Conservation (phyloP, 2,329 filamentous ascomycete species). For the Biscogniauxia marginata region DNA sequence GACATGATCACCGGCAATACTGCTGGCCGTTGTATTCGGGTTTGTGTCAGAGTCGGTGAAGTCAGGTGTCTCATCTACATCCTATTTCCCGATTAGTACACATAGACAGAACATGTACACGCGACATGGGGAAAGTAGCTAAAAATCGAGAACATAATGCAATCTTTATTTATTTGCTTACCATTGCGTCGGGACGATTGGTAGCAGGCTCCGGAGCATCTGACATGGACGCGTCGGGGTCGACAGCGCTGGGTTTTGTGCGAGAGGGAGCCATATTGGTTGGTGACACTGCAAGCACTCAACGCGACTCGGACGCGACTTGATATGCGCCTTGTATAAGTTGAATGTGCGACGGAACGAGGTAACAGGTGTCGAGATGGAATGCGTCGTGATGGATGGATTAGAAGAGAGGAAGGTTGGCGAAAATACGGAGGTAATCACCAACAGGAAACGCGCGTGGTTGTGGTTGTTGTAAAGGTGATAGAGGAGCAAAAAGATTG, state of each 20-base stretch:
- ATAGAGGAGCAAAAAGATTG: slow-evolving; percentile 3
- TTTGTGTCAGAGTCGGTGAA: slow-evolving; percentile 67
- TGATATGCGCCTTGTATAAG: slow-evolving; percentile 1
- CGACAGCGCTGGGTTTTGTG: slow-evolving; percentile 51
- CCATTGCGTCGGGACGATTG: slow-evolving; percentile 46
- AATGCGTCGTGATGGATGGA: neutral
- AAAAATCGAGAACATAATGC: slow-evolving; percentile 1
- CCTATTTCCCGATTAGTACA: slow-evolving; percentile 35
- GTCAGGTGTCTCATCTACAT: slow-evolving; percentile 65
- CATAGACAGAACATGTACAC: neutral
- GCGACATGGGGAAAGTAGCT: neutral
- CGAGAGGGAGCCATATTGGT: slow-evolving; percentile 53
- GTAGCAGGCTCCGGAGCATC: slow-evolving; percentile 52
- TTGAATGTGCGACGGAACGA: neutral
- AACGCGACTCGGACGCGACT: slow-evolving; percentile 56
- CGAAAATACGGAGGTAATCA: neutral
- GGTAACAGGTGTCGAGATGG: neutral
- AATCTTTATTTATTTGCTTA: slow-evolving; percentile 30
- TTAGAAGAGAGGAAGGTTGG: neutral
- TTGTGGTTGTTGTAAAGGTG: neutral
- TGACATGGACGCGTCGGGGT: slow-evolving; percentile 63
- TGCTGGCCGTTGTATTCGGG: slow-evolving; percentile 74
- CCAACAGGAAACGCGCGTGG: neutral
- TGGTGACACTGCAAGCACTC: slow-evolving; percentile 39
- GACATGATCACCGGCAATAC: slow-evolving; percentile 71